Percentiles rank a stretch among this genome's conserved stretches.
phyloP scores from a whole-genome alignment of 1,139 yeast genomes.

The Diutina sp. region DNA sequence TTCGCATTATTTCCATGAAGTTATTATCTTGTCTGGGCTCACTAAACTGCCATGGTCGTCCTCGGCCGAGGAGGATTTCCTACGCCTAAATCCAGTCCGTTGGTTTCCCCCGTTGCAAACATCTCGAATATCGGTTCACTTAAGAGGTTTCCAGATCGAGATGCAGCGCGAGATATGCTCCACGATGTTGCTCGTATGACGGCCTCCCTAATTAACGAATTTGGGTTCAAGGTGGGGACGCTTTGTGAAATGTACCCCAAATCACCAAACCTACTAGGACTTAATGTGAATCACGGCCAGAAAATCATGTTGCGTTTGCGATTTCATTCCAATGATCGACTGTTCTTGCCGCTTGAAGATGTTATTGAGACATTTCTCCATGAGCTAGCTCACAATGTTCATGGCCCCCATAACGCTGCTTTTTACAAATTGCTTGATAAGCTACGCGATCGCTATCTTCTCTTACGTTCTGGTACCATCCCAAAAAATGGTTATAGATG shows the following conservation, averaged over 20 bases:
- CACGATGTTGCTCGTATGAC: conserved; percentile 50
- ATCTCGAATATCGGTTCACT: conserved; percentile 45
- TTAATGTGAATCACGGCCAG: conserved; percentile 77
- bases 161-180: conserved; percentile 42
- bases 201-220: conserved; percentile 65
- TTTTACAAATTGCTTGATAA: conserved; percentile 60
- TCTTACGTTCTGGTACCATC: conserved; percentile 18
- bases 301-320: conserved; percentile 67
- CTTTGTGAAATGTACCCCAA: conserved; percentile 83
- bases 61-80: conserved; percentile 1
- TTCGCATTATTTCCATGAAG: background rate
- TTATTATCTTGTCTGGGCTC: background rate
- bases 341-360: conserved; percentile 55
- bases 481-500: conserved; percentile 32
- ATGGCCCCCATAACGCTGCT: conserved; percentile 67
- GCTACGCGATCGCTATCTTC: conserved; percentile 39
- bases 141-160: conserved; percentile 38
- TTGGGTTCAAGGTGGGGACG: conserved; percentile 51
- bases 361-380: conserved; percentile 78
- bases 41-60: conserved; percentile 2
- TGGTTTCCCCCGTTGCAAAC: conserved; percentile 32
- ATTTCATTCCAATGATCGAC: conserved; percentile 37
- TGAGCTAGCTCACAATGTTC: conserved; percentile 70
- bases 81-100: conserved; percentile 1
- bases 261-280: conserved; percentile 51